Base-by-base conservation (phyloP, 1,284 basidiomycete species). In the Sutorius eximius region DNA sequence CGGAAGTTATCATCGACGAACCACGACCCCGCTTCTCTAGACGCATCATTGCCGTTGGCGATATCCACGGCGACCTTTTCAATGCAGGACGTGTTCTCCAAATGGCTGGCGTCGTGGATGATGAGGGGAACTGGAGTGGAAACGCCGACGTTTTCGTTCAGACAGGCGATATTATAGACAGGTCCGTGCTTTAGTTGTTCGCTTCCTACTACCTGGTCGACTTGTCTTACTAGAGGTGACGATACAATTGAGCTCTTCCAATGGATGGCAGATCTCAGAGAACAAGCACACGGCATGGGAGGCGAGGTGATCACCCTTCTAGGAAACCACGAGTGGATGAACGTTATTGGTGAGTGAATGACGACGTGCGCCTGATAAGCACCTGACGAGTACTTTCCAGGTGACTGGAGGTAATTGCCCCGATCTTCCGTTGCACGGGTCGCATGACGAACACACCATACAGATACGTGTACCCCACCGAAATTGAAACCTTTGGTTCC, bases 251-350 rank as follows among this genome's bases (percentile, higher is more conserved):
- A 84, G 50, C 78, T 96, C 22, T 96, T 90, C 68, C 65, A 76
- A 34, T 85, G 88, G 79, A 90, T 97, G 85, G 91, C 93, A 57
- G 75, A 75, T 43, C 78, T 98, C 13, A 82, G 94, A n/a, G 78
- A 75, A 10, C 85, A 96, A 70, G 93, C 94, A 1, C 68, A 73
- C 2, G 71, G 71, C 1, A 77, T 72, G 7, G 93, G 93, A 1
- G 94, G 91, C 0, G 78, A 77, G 10, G 80, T 98, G 12, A 69
- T 95, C 29, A 86, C 82, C 16, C 79, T 93, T 55, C 73, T 96
- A 27, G 95, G 95, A n/a, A 98, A 95, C 64, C 91, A 93, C 59
- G 91, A 93, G 66, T 85, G 83, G 80, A 95, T 95, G 93, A 95
- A 95, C 63, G 85, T 82, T 9, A 86, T 95, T 60, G 89, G 89